These are phyloP conservation scores for Trypanosoma platydactyli DNA, from an alignment of 208 protist genomes.

Conservation along the genomic window DNA sequence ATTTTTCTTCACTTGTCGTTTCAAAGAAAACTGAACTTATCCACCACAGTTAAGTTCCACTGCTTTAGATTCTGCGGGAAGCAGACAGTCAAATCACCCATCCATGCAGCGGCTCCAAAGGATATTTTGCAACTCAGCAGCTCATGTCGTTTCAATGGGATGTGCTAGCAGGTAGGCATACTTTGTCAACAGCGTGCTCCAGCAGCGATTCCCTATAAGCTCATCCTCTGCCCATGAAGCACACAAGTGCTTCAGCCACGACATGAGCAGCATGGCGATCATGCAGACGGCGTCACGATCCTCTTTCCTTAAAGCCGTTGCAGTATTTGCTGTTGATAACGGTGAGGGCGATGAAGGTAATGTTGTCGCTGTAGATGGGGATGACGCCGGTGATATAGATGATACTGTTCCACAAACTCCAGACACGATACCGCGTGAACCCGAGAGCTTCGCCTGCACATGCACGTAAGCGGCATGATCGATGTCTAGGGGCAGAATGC, in stretches of 20 bases:
- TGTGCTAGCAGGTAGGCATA: slow-evolving; percentile 32
- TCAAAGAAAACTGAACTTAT: slow-evolving; percentile 7
- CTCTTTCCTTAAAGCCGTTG: slow-evolving; percentile 13
- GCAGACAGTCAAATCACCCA: too few species aligned
- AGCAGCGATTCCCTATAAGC: slow-evolving; percentile 29
- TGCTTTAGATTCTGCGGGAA: too few species aligned
- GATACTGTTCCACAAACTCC: not conserved
- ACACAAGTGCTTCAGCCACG: slow-evolving; percentile 37
- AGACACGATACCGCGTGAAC: not conserved
- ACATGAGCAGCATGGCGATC: slow-evolving; percentile 34
- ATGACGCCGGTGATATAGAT: not conserved
- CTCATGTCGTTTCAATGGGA: slow-evolving; percentile 28
- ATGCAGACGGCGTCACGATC: slow-evolving; percentile 34
- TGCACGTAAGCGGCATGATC: slow-evolving; percentile 30
- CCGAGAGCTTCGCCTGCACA: slow-evolving; percentile 21
- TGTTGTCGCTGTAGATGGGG: not conserved
- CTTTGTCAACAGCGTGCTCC: slow-evolving; percentile 26
- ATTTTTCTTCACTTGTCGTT: not conserved
- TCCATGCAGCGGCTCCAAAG: too few species aligned
- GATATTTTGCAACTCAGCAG: not conserved
- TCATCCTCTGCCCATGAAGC: slow-evolving; percentile 22
- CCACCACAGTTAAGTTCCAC: too few species aligned
- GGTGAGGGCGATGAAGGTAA: not conserved
- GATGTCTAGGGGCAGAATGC: slow-evolving; percentile 26
- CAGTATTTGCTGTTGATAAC: not conserved